Percentiles rank a stretch among this genome's conserved stretches.
These are phyloP conservation scores for Rhodotorula paludigena DNA, from an alignment of 768 basidiomycete genomes.

Conservation along the genomic window DNA sequence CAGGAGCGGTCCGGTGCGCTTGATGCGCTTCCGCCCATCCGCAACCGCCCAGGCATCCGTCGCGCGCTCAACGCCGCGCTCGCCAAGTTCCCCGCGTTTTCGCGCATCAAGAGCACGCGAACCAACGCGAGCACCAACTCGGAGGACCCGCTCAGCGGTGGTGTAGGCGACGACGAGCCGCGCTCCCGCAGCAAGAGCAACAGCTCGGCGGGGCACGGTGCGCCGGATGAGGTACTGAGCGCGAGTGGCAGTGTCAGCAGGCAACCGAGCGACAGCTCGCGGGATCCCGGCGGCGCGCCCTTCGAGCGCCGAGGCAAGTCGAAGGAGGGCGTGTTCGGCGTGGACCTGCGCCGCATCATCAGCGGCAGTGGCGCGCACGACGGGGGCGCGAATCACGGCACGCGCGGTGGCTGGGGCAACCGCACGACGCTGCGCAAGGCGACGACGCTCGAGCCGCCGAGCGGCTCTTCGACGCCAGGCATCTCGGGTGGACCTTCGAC, in stretches of 20 bases:
- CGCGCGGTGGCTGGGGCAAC: conserved; percentile 20
- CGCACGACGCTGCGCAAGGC: conserved; percentile 12
- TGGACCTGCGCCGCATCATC: conserved; percentile 31
- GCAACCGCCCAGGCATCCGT: conserved; percentile 36
- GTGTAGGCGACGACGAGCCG: conserved; percentile 3
- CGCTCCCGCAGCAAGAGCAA: conserved; percentile 38
- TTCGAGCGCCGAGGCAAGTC: conserved; percentile 3
- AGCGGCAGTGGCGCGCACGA: conserved; percentile 7
- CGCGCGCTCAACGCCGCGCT: conserved; percentile 42
- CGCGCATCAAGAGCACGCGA: conserved; percentile 31
- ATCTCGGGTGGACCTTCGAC: too few relatives aligned
- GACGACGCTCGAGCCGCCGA: background rate
- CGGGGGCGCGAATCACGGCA: conserved; percentile 3
- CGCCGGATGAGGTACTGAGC: conserved; percentile 22
- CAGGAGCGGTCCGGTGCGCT: conserved; percentile 31
- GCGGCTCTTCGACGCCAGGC: too few relatives aligned
- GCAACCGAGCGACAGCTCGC: conserved; percentile 32
- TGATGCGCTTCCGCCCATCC: conserved; percentile 21
- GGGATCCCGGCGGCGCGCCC: conserved; percentile 11
- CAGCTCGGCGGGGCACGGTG: conserved; percentile 34
- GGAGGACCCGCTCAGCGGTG: background rate
- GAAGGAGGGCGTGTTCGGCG: conserved; percentile 3
- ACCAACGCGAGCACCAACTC: conserved; percentile 15
- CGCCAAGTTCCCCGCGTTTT: conserved; percentile 38
- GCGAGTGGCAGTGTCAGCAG: conserved; percentile 27